phyloP scores from a whole-genome alignment of 225 moss, liverwort and hornwort genomes.

The Polytrichum formosum region DNA sequence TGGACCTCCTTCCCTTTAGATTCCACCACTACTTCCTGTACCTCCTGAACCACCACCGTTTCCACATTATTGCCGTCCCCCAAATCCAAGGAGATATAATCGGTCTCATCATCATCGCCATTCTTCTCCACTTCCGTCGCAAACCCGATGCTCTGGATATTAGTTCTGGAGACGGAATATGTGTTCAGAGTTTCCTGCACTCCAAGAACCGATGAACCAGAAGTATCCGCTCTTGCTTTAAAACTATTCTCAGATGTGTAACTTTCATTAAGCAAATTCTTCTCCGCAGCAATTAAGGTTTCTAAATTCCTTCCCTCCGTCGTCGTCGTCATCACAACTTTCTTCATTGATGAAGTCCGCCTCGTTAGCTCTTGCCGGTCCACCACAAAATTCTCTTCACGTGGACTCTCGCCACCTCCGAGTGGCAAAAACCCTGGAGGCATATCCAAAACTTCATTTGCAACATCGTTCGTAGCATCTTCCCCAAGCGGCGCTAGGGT shows the following conservation, averaged over 20 bases:
- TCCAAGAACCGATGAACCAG: constrained; percentile 37
- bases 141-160: constrained; percentile 21
- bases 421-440: constrained; percentile 18
- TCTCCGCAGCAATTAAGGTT: constrained; percentile 31
- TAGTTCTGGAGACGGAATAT: constrained; percentile 35
- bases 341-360: constrained; percentile 5
- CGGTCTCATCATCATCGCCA: constrained; percentile 37
- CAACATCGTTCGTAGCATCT: constrained; percentile 19
- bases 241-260: constrained; percentile 22
- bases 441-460: constrained; percentile 20
- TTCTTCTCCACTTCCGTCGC: constrained; percentile 33
- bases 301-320: constrained; percentile 23
- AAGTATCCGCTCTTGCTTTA: constrained; percentile 20
- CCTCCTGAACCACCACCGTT: constrained; percentile 22
- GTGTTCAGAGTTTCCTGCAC: constrained; percentile 23
- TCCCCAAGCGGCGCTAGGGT: constrained; percentile 61
- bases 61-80: constrained; percentile 27
- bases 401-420: constrained; percentile 26
- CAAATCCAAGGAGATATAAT: constrained; percentile 68
- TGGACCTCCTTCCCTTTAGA: constrained; percentile 38
- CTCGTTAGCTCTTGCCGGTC: constrained; percentile 28
- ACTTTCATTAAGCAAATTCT: constrained; percentile 21
- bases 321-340: constrained; percentile 1
- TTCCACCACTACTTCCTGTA: not conserved
- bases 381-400: constrained; percentile 16